Evolutionary conservation across 495 filamentous ascomycete genomes (phyloP), one percentile per base, ranked within the genome.

Genomic region (Immersiella caudata): DNA sequence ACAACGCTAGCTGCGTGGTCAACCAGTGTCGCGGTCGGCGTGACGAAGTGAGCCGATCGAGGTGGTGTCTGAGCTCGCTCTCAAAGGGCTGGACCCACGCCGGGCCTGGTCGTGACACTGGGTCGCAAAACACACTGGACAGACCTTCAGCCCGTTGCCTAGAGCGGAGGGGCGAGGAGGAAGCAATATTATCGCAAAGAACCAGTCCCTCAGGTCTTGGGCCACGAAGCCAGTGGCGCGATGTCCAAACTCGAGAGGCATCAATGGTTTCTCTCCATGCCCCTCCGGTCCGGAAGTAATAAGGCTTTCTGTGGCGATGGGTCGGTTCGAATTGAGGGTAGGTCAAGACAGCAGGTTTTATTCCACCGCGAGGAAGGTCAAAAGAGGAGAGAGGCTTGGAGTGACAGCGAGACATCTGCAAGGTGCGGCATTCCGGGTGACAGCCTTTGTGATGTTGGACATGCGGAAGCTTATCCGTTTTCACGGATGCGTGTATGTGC

Each of bases 381-480:
- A 35, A 52, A n/a, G 46, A 29, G 9, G 40, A 22, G 50, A 25
- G 14, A 29, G 20, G 62, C 46, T 54, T 27, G 24, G 50, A 52
- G 60, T 33, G 29, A 67, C 33, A 52, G 61, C n/a, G 20, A 26
- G 36, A 55, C 22, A 59, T 33, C 24, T 33, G 56, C 56, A 27
- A 36, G 58, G 29, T 14, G 49, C 40, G 46, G 61, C 24, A 33
- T 35, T 40, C 40, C 59, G 65, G 58, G 65, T 56, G 59, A 62
- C 60, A 21, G 49, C 46, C 68, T 69, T 71, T 69, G 71, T 73
- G 69, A 69, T 40, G 66, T 59, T 68, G 66, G 51, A 68, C 64
- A 73, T 61, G 69, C 64, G 69, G 69, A 66, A 67, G 69, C 71
- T 66, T 73, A 46, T 60, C 69, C 69, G 66, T 66, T 69, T 69